Evolutionary conservation across 371 early-diverging fungal genomes (phyloP).

Genomic region (Mortierella sp.): DNA sequence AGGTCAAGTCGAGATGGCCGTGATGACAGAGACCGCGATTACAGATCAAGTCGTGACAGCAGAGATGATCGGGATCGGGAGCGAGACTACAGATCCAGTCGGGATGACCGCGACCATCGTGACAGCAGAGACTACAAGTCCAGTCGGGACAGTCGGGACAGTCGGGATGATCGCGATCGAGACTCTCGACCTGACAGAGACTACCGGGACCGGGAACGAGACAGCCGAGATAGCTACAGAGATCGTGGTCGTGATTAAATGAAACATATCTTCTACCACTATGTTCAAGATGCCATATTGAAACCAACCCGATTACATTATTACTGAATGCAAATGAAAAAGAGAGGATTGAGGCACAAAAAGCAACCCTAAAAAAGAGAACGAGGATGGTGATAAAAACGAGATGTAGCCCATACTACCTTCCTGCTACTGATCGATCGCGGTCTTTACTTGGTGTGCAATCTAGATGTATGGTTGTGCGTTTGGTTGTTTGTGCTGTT

Average conservation of each 20-base stretch:
- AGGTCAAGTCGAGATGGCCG: constrained; percentile 17
- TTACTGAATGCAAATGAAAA: no score
- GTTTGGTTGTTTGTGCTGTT: no score
- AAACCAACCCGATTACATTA: no score
- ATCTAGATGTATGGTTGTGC: no score
- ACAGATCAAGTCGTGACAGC: constrained; percentile 12
- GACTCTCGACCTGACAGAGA: not conserved
- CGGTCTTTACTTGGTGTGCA: no score
- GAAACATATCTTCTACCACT: not conserved
- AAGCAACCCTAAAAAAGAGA: no score
- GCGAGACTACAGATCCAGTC: not conserved
- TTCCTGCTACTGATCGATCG: no score
- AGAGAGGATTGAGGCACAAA: no score
- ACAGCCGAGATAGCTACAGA: not conserved
- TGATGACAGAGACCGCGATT: constrained; percentile 16
- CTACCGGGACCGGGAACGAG: not conserved
- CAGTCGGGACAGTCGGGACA: not conserved
- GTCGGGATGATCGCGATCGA: not conserved
- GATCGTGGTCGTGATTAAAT: constrained; percentile 12
- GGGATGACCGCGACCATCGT: not conserved
- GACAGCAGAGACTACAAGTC: not conserved
- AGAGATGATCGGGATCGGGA: constrained; percentile 13
- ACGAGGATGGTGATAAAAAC: no score
- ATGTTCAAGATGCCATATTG: no score
- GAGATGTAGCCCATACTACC: no score